These are phyloP conservation scores for Candolleomyces eurysporus DNA, from an alignment of 768 basidiomycete genomes.

Conservation along the genomic window DNA sequence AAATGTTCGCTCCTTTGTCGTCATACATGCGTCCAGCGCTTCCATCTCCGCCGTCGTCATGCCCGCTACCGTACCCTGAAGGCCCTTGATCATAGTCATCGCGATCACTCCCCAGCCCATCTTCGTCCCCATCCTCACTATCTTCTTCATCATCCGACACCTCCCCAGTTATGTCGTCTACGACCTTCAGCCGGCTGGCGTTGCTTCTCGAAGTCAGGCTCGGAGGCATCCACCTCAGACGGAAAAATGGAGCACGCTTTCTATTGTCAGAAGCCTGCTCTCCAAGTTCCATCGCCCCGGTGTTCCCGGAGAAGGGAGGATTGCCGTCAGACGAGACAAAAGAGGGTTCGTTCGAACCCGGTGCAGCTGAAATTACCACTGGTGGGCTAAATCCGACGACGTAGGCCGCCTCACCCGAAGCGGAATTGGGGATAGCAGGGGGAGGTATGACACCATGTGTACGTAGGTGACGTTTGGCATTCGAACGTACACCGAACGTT, in stretches of 20 bases:
- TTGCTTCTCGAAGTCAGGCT: constrained; percentile 31
- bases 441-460: constrained; percentile 57
- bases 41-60: neutral
- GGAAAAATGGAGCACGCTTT: constrained; percentile 19
- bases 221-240: constrained; percentile 42
- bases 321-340: neutral
- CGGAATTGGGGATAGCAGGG: constrained; percentile 8
- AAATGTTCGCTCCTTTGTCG: too few species aligned
- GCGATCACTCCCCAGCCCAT: neutral
- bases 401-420: constrained; percentile 20
- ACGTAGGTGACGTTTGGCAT: constrained; percentile 76
- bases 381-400: constrained; percentile 39
- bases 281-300: neutral
- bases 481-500: constrained; percentile 75
- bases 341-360: neutral
- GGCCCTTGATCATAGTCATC: neutral
- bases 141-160: constrained; percentile 8
- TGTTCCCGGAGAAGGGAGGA: neutral
- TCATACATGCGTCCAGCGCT: neutral
- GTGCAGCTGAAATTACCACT: constrained; percentile 18
- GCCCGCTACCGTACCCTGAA: neutral
- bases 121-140: constrained; percentile 6
- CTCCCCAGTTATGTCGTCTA: constrained; percentile 11
- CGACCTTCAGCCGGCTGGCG: constrained; percentile 18
- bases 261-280: neutral